These are phyloP conservation scores for Murraya koenigii DNA, from an alignment of 345 rosid genomes.

Conservation along the genomic window DNA sequence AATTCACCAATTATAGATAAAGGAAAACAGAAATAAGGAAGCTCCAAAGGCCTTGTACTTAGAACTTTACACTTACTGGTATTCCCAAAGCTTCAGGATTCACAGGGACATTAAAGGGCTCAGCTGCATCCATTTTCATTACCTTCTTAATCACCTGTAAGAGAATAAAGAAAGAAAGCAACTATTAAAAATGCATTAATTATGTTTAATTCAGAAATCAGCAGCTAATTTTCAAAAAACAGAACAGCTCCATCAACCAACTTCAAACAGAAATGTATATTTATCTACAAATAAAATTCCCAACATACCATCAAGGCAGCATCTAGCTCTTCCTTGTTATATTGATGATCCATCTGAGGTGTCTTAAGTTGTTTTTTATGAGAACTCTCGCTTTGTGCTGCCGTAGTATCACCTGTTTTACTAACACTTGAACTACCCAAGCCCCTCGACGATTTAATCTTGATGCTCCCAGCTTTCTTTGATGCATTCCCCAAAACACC, in stretches of 20 bases:
- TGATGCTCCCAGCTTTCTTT: conserved; percentile 77
- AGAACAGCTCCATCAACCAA: neutral
- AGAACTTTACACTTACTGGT: conserved; percentile 61
- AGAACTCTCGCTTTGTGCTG: conserved; percentile 29
- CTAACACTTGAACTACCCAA: conserved; percentile 41
- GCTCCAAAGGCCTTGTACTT: neutral
- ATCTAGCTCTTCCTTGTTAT: conserved; percentile 67
- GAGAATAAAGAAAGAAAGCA: neutral
- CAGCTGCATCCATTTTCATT: conserved; percentile 99
- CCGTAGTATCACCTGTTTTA: conserved; percentile 27
- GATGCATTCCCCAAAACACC: conserved; percentile 41
- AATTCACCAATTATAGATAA: neutral
- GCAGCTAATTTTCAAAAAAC: neutral
- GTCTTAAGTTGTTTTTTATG: conserved; percentile 42
- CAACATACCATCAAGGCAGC: conserved; percentile 59
- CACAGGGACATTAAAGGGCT: conserved; percentile 87
- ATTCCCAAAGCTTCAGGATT: conserved; percentile 95
- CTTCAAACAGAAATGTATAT: neutral
- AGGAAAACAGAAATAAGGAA: neutral
- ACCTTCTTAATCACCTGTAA: conserved; percentile 80
- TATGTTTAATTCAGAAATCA: conserved; percentile 1
- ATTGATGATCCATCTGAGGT: conserved; percentile 30
- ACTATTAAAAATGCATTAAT: neutral
- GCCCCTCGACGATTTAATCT: conserved; percentile 57
- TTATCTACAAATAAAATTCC: neutral